A percentile compares a stretch with the other conserved stretches of the same genome.
Conservation (phyloP, 805 yeast genomes). For the Wickerhamiella kazuoi region DNA sequence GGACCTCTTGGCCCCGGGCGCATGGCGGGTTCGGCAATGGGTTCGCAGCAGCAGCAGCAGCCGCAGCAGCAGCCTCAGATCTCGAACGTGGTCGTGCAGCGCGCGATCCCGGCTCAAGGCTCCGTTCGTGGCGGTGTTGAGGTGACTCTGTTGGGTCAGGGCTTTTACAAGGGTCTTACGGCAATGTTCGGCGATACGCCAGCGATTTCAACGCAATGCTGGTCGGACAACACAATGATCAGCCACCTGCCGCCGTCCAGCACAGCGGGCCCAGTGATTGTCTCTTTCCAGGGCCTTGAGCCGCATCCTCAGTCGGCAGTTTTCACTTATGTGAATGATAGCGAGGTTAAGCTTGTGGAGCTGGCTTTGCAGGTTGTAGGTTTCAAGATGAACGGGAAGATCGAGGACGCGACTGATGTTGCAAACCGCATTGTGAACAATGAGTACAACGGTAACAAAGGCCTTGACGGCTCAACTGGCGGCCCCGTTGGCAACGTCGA, state of each 20-base stretch:
- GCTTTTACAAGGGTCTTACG: constrained; percentile 63
- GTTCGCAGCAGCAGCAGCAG: background rate
- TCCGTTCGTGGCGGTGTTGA: constrained; percentile 94
- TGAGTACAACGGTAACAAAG: constrained; percentile 18
- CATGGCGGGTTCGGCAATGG: background rate
- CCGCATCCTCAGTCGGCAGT: constrained; percentile 23
- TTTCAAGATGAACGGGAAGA: constrained; percentile 83
- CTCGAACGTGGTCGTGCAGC: constrained; percentile 32
- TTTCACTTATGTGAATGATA: constrained; percentile 86
- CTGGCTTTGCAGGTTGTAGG: constrained; percentile 93
- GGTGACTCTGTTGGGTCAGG: constrained; percentile 73
- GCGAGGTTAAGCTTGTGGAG: constrained; percentile 87
- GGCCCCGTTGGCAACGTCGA: constrained; percentile 21
- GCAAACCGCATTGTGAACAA: constrained; percentile 64
- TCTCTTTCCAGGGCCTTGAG: constrained; percentile 47
- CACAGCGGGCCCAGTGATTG: constrained; percentile 79
- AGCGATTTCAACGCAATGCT: constrained; percentile 63
- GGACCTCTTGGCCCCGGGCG: background rate
- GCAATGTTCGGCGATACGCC: constrained; percentile 62
- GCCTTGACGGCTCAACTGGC: constrained; percentile 10
- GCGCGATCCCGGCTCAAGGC: constrained; percentile 90
- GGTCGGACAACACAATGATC: constrained; percentile 89
- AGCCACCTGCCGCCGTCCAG: constrained; percentile 86
- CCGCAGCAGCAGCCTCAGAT: background rate
- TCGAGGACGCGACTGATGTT: constrained; percentile 87